Percentiles rank a stretch among this genome's conserved stretches.
Conservation (phyloP, 441 rosid species). For the Mallotus japonicus region DNA sequence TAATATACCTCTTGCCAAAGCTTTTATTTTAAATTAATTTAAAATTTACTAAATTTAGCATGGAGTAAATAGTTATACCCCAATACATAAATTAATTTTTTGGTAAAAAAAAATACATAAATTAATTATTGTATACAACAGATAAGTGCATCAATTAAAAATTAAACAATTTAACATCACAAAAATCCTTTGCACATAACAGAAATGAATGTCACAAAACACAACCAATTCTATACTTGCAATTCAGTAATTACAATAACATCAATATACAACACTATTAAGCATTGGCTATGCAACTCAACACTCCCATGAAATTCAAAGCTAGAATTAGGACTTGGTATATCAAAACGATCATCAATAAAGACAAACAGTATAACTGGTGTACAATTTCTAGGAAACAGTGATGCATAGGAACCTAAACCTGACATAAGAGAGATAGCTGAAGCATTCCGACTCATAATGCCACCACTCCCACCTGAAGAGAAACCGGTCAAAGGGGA, state of each 20-base stretch:
- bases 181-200: background rate
- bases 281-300: too few species aligned
- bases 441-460: slow-evolving; percentile 46
- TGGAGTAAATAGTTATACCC: too few species aligned
- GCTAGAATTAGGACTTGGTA: slow-evolving; percentile 28
- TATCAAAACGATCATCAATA: slow-evolving; percentile 60
- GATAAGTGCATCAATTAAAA: slow-evolving; percentile 36
- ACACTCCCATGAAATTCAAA: too few species aligned
- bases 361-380: slow-evolving; percentile 71
- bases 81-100: too few species aligned
- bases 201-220: background rate
- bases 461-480: slow-evolving; percentile 51
- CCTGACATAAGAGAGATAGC: slow-evolving; percentile 70
- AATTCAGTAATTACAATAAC: slow-evolving; percentile 1
- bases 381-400: slow-evolving; percentile 80
- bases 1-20: too few species aligned
- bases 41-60: too few species aligned
- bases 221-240: background rate
- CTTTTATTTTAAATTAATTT: too few species aligned
- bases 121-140: too few species aligned
- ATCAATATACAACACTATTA: background rate
- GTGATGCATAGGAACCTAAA: slow-evolving; percentile 57
- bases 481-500: slow-evolving; percentile 39
- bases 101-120: too few species aligned
- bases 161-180: slow-evolving; percentile 18